phyloP scores from a whole-genome alignment of 2,329 filamentous ascomycete genomes.

The Alternaria arbusti region DNA sequence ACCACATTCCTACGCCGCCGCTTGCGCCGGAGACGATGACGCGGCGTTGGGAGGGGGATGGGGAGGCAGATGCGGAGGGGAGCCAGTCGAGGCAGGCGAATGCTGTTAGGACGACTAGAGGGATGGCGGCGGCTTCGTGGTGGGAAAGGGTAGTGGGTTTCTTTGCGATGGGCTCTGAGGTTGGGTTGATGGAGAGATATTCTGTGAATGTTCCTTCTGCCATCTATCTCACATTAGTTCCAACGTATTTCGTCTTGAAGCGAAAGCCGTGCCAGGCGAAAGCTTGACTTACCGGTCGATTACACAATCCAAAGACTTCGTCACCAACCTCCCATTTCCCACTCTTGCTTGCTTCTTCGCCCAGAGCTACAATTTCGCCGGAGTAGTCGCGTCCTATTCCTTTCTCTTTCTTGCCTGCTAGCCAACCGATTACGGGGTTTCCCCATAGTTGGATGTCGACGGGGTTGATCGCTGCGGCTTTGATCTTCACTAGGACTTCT shows the following conservation, averaged over 20 bases:
- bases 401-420: constrained; percentile 35
- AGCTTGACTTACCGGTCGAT: constrained; percentile 13
- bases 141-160: constrained; percentile 28
- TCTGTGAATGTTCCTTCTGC: constrained; percentile 38
- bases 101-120: constrained; percentile 49
- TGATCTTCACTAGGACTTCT: constrained; percentile 49
- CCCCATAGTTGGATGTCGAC: constrained; percentile 50
- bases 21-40: constrained; percentile 40
- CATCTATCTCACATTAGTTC: constrained; percentile 5
- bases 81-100: constrained; percentile 43
- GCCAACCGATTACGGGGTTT: constrained; percentile 36
- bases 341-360: constrained; percentile 15
- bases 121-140: constrained; percentile 37
- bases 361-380: constrained; percentile 49
- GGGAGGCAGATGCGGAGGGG: constrained; percentile 3
- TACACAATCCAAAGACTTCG: constrained; percentile 35
- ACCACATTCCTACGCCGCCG: constrained; percentile 43
- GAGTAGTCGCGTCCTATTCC: constrained; percentile 56
- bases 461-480: constrained; percentile 56
- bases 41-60: constrained; percentile 17
- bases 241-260: not conserved
- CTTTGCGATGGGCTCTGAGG: constrained; percentile 29
- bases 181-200: constrained; percentile 27
- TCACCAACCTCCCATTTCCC: constrained; percentile 31
- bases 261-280: not conserved